Percentiles rank a stretch among this genome's conserved stretches.
Evolutionary conservation across 2,329 filamentous ascomycete species (phyloP).

Genomic region (Cladosporium phlei): DNA sequence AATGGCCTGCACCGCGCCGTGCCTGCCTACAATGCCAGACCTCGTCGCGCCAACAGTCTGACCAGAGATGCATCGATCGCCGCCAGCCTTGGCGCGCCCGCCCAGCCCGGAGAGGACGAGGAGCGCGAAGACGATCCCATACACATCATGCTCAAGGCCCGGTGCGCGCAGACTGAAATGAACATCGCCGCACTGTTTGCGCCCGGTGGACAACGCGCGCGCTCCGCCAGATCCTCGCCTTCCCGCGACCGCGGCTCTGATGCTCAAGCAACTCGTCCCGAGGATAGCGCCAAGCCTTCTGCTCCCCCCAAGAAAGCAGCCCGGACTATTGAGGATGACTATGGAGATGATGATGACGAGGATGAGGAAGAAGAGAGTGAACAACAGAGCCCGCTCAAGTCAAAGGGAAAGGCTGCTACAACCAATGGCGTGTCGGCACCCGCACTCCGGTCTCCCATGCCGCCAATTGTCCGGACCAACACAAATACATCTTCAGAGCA

Average conservation of each 20-base stretch:
- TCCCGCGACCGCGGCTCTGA: slow-evolving; percentile 13
- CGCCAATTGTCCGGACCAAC: slow-evolving; percentile 57
- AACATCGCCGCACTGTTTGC: slow-evolving; percentile 73
- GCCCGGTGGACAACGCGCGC: slow-evolving; percentile 31
- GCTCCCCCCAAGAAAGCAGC: slow-evolving; percentile 66
- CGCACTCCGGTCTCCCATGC: slow-evolving; percentile 63
- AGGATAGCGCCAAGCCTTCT: slow-evolving; percentile 42
- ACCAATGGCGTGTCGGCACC: slow-evolving; percentile 58
- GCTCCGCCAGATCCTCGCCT: slow-evolving; percentile 14
- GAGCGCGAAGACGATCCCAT: slow-evolving; percentile 44
- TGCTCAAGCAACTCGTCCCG: slow-evolving; percentile 14
- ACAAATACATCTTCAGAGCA: slow-evolving; percentile 49
- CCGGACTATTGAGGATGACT: slow-evolving; percentile 77
- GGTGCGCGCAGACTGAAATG: slow-evolving; percentile 72
- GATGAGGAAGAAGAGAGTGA: slow-evolving; percentile 41
- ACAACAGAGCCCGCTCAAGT: slow-evolving; percentile 45
- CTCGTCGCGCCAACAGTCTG: slow-evolving; percentile 41
- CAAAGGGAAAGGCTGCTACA: slow-evolving; percentile 50
- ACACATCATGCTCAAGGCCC: slow-evolving; percentile 62
- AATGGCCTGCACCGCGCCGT: slow-evolving; percentile 37
- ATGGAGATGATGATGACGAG: slow-evolving; percentile 64
- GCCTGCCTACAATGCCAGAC: slow-evolving; percentile 33
- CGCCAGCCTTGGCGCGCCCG: slow-evolving; percentile 30
- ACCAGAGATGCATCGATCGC: slow-evolving; percentile 39
- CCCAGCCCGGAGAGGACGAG: slow-evolving; percentile 34